A percentile compares a stretch with the other conserved stretches of the same genome.
These are phyloP conservation scores for Letharia columbiana DNA, from an alignment of 495 filamentous ascomycete species.

Conservation along the genomic window DNA sequence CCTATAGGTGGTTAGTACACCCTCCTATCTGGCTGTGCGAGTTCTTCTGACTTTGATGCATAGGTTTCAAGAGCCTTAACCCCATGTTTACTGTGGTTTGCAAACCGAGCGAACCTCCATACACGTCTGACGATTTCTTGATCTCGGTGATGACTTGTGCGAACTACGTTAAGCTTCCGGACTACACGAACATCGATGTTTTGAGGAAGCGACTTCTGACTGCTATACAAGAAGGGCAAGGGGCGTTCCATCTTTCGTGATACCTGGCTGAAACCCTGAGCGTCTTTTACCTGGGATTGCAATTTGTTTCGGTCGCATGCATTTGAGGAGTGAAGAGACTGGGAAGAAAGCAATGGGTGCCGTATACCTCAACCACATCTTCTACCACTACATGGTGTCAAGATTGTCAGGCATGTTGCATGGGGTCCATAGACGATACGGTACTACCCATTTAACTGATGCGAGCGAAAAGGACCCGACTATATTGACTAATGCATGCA, in stretches of 20 bases:
- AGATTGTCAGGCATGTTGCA: conserved; percentile 8
- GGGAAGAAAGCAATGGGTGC: conserved; percentile 3
- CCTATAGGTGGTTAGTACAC: conserved; percentile 81
- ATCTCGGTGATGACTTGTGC: conserved; percentile 99
- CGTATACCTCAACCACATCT: conserved; percentile 4
- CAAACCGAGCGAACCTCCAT: conserved; percentile 91
- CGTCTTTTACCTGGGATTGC: conserved; percentile 9
- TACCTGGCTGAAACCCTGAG: background rate
- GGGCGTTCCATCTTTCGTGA: conserved; percentile 93
- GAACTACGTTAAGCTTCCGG: conserved; percentile 97
- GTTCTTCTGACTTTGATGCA: background rate
- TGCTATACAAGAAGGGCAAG: conserved; percentile 95
- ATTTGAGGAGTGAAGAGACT: conserved; percentile 14
- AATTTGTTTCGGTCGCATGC: conserved; percentile 10
- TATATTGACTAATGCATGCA: conserved; percentile 1
- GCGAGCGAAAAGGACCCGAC: too few species aligned
- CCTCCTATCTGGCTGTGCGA: background rate
- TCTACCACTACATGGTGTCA: conserved; percentile 7
- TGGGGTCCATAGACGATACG: conserved; percentile 8
- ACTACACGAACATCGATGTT: conserved; percentile 76
- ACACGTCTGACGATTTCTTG: conserved; percentile 91
- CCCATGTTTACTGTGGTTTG: conserved; percentile 99
- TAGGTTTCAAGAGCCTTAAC: conserved; percentile 92
- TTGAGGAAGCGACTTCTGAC: conserved; percentile 67
- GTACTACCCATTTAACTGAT: background rate